Evolutionary conservation across 2,329 filamentous ascomycete species (phyloP).

Genomic region (Sclerotinia borealis): DNA sequence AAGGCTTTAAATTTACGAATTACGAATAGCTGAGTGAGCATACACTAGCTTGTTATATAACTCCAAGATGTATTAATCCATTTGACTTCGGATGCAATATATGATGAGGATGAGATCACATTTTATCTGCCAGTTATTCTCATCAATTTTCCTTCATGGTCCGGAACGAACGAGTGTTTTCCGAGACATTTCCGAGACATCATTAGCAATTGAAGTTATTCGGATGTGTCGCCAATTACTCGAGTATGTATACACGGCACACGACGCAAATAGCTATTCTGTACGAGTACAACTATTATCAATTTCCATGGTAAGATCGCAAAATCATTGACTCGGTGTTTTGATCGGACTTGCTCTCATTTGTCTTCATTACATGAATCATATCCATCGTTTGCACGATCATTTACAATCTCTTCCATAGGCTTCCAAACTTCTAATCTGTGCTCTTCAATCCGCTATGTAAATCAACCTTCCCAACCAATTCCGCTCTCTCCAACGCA

Average conservation of each 20-base stretch:
- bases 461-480: constrained; percentile 3
- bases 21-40: neutral
- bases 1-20: neutral
- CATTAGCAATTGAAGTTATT: neutral
- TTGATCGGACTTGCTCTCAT: neutral
- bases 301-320: no score
- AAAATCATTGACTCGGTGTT: no score
- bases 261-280: no score
- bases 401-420: neutral
- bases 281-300: no score
- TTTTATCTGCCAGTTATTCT: no score
- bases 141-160: neutral
- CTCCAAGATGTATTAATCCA: neutral
- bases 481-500: constrained; percentile 25
- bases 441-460: neutral
- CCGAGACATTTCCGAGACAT: neutral
- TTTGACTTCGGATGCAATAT: neutral
- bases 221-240: neutral
- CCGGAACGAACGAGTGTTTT: neutral
- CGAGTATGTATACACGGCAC: no score
- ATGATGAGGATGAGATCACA: neutral
- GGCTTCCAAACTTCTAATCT: neutral
- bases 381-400: neutral
- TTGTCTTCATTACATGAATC: neutral
- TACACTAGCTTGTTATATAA: no score